Base-by-base conservation (phyloP, 1,139 yeast species). In the Hansenula lynferdii region DNA sequence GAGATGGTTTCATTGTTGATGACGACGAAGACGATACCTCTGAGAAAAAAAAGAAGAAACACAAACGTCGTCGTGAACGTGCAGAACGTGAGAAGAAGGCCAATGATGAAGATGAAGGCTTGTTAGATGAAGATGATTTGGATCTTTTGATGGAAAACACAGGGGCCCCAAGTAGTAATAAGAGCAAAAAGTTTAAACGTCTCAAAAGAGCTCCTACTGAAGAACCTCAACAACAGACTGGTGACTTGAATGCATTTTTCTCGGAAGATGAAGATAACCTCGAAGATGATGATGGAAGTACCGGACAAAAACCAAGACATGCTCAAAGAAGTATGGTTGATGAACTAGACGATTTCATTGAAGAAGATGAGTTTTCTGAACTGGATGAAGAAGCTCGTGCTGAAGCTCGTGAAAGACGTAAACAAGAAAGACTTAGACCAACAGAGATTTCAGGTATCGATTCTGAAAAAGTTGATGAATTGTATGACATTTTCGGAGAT, bases 261-360 rank as follows among this genome's bases (percentile, higher is more conserved):
- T 83, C 95, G 5, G 97, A 89, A 49, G 95, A 84, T 39, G 90
- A 81, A 39, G 82, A 70, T 3, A 74, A 62, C 8, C 76, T 65
- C 8, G 67, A 60, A 15, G n/a, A 58, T 23, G 62, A 57, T 9
- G 70, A 57, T 18, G 72, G 60, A 12, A 62, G 60, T 25, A 18
- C 39, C 5, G 39, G 45, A 15, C 37, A 40, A 64, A 41, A 42
- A 67, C 67, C 34, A 56, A 34, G 29, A 10, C 31, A 49, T 19
- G 43, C 47, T 11, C 60, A 57, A 24, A 54, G 51, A 28, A 41
- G 37, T 28, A 40, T 44, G 29, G 44, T 80, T 50, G 95, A 89
- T 56, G 98, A 92, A 59, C 81, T 92, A 54, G 98, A 89, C 57
- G 98, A 90, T 58, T 92, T 92, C 65, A 92, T 92, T 52, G 98